Percentiles rank a stretch among this genome's conserved stretches.
These are phyloP conservation scores for Dryas integrifolia DNA, from an alignment of 331 rosid species.

Conservation along the genomic window DNA sequence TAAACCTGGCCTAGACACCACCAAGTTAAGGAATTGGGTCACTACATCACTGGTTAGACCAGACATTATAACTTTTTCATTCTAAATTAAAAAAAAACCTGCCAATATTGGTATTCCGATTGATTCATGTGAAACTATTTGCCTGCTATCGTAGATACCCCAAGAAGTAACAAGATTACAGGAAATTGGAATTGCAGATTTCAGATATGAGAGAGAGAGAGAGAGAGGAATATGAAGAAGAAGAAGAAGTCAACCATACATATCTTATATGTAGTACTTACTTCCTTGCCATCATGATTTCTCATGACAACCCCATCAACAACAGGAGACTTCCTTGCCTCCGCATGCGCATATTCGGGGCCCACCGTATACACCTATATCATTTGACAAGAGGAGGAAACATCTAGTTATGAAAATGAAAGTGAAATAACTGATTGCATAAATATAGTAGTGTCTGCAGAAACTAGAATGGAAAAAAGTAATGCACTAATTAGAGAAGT, in stretches of 20 bases:
- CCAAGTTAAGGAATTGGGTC: neutral
- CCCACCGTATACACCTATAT: constrained; percentile 95
- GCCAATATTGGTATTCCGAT: neutral
- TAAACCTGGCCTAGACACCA: constrained; percentile 5
- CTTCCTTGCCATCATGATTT: constrained; percentile 98
- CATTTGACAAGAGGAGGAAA: constrained; percentile 32
- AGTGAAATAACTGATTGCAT: neutral
- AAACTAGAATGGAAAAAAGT: constrained; percentile 4
- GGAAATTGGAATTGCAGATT: neutral
- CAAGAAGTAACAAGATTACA: constrained; percentile 7
- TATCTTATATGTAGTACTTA: constrained; percentile 38
- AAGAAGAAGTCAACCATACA: neutral
- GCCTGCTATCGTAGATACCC: neutral
- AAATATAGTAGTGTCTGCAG: neutral
- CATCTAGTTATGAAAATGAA: constrained; percentile 14
- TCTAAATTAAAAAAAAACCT: neutral
- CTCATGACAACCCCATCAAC: constrained; percentile 99
- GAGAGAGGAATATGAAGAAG: constrained; percentile 8
- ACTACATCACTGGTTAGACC: neutral
- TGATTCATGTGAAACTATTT: neutral
- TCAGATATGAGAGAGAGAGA: neutral
- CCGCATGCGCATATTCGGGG: constrained; percentile 99
- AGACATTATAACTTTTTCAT: neutral
- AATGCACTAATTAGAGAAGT: neutral
- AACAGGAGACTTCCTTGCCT: constrained; percentile 99